Conservation (phyloP, 1,139 yeast species). For the Saccharomyces hybrid region DNA sequence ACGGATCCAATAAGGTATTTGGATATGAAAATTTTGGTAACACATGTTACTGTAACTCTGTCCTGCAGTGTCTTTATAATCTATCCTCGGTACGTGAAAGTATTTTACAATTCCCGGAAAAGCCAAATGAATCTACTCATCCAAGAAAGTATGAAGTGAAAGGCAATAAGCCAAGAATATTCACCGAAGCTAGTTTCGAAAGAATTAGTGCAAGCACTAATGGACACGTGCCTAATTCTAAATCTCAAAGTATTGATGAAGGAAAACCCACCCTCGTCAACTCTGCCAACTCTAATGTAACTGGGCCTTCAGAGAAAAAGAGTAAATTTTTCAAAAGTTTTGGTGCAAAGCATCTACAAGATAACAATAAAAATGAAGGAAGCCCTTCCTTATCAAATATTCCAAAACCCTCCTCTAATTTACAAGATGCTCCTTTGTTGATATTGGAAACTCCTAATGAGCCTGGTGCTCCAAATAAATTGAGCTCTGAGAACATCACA, state of each 20-base stretch:
- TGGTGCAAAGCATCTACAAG: background rate
- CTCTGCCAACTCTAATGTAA: background rate
- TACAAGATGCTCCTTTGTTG: background rate
- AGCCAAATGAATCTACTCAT: constrained; percentile 25
- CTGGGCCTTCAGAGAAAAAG: background rate
- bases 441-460: background rate
- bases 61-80: too few relatives aligned
- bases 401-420: background rate
- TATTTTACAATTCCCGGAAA: constrained; percentile 40
- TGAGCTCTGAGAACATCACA: background rate
- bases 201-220: background rate
- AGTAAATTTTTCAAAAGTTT: background rate
- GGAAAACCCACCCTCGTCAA: background rate
- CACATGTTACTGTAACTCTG: too few relatives aligned
- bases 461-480: background rate
- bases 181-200: constrained; percentile 30
- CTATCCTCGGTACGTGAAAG: constrained; percentile 44
- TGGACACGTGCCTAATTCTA: background rate
- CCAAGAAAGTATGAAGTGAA: constrained; percentile 34
- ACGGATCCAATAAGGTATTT: too few relatives aligned
- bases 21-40: too few relatives aligned
- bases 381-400: background rate
- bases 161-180: constrained; percentile 41
- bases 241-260: background rate
- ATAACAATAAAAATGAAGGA: background rate